phyloP scores from a whole-genome alignment of 306 rosid species.

The Canavalia ensiformis region DNA sequence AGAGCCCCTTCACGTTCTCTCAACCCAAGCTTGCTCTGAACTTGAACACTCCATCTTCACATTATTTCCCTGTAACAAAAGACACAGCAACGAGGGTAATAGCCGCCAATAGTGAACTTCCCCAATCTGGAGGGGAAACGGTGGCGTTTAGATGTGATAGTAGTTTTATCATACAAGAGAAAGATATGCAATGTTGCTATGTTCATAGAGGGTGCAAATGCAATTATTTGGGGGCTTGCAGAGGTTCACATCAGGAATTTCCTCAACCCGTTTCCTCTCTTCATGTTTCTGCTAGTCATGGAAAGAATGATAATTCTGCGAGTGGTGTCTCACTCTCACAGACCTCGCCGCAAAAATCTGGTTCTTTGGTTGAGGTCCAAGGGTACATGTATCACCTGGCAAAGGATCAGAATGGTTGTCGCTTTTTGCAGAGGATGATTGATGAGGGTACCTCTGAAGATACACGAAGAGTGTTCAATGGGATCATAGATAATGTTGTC shows the following conservation, averaged over 20 bases:
- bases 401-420: constrained; percentile 80
- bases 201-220: not conserved
- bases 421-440: constrained; percentile 66
- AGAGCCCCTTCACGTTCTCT: constrained; percentile 46
- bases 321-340: constrained; percentile 20
- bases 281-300: constrained; percentile 25
- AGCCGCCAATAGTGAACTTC: constrained; percentile 19
- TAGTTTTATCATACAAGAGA: constrained; percentile 56
- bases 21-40: constrained; percentile 39
- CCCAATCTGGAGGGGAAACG: constrained; percentile 41
- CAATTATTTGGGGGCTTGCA: constrained; percentile 30
- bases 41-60: constrained; percentile 35
- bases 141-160: constrained; percentile 56
- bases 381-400: constrained; percentile 61
- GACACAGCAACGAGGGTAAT: constrained; percentile 34
- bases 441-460: constrained; percentile 65
- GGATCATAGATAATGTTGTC: constrained; percentile 60
- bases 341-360: not conserved
- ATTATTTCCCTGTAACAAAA: constrained; percentile 31
- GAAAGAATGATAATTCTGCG: constrained; percentile 26
- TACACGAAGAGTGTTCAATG: constrained; percentile 58
- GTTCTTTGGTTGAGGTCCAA: constrained; percentile 59
- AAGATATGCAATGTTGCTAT: constrained; percentile 26
- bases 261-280: constrained; percentile 32
- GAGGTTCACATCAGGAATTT: constrained; percentile 13